Conservation (phyloP, 495 filamentous ascomycete genomes). For the Talaromyces liani region DNA sequence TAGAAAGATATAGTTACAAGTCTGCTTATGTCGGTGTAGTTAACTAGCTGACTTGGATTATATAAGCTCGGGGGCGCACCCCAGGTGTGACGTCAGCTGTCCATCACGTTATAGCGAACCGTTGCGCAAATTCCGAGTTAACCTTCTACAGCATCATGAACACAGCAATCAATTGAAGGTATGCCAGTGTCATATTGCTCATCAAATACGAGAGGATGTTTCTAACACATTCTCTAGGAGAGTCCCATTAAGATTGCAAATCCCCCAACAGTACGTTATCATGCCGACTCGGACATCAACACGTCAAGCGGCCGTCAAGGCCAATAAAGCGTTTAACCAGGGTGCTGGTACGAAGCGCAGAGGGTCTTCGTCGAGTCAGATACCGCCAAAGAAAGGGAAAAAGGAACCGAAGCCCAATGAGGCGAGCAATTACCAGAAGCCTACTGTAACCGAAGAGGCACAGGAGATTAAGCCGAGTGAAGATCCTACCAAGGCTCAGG, state of each 20-base stretch:
- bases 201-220: background rate
- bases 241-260: background rate
- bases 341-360: slow-evolving; percentile 31
- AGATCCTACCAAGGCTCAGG: background rate
- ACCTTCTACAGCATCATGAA: background rate
- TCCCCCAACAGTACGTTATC: background rate
- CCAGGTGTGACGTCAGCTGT: slow-evolving; percentile 18
- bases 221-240: slow-evolving; percentile 4
- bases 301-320: slow-evolving; percentile 37
- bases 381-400: slow-evolving; percentile 26
- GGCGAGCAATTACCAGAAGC: slow-evolving; percentile 1
- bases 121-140: background rate
- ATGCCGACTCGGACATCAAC: slow-evolving; percentile 28
- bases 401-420: slow-evolving; percentile 14
- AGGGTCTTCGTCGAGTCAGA: slow-evolving; percentile 16
- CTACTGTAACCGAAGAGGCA: slow-evolving; percentile 3
- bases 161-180: slow-evolving; percentile 1
- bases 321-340: slow-evolving; percentile 34
- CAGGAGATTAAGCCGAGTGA: background rate
- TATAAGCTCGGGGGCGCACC: slow-evolving; percentile 3
- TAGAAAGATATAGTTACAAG: background rate
- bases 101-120: slow-evolving; percentile 12
- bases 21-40: background rate
- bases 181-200: background rate
- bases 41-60: background rate